Base-by-base conservation (phyloP, 2,329 filamentous ascomycete genomes). In the Phialemoniopsis sp. region DNA sequence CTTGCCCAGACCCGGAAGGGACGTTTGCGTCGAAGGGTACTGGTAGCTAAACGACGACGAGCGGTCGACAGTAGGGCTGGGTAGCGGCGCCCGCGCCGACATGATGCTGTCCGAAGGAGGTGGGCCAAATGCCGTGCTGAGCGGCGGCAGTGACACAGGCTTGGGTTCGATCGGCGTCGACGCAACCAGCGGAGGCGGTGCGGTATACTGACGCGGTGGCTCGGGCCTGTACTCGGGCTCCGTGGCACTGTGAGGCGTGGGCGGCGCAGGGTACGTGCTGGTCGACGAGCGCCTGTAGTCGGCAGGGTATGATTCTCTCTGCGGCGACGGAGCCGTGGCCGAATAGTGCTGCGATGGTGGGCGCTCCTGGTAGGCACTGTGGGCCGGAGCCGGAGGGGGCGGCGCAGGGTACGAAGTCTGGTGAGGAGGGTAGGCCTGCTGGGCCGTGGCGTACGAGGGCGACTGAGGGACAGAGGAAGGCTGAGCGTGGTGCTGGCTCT, bases 391-490 rank as follows among this genome's bases (percentile, higher is more conserved):
- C 9, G 44, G 36, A 13, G 44, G 29, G 18, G 33, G 37, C 5
- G 31, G 31, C 8, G 17, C 21, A 26, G 34, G 42, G 17, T 31
- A 29, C 17, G 32, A 37, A 4, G 13, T 14, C 21, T 32, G 19
- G 21, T 42, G 33, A 13, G 29, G 26, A 14, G 40, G 36, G 37
- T 50, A 56, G 3, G 42, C 31, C 5, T 41, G 21, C 2, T 34
- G 34, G 49, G 35, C 41, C 33, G 13, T 43, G 14, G 49, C 46
- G 42, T 60, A 60, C 4, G 55, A 53, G 0, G 60, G 59, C 26
- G 60, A 62, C 3, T 50, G 49, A 5, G 60, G 59, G 13, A 59
- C 51, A 3, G 58, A 60, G 7, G 53, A 47, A 31, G 55, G 44
- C 41, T 53, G 53, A 15, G 47, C 38, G 29, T 51, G 36, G 39